Evolutionary conservation across 805 yeast species (phyloP).

Genomic region (Saturnispora diversa): DNA sequence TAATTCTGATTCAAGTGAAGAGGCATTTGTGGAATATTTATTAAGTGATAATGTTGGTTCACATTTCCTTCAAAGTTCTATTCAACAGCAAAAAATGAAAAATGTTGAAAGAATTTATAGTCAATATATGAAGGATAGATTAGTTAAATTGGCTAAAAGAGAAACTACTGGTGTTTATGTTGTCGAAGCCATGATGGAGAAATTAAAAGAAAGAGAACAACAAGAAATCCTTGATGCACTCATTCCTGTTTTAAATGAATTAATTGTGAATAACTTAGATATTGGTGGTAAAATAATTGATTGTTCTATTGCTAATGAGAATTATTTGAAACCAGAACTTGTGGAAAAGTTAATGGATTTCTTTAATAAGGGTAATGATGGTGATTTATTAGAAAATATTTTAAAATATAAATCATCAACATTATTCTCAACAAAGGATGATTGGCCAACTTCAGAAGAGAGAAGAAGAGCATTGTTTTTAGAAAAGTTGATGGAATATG

Average conservation of each 20-base stretch:
- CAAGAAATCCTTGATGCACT: slow-evolving; percentile 53
- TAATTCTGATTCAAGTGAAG: slow-evolving; percentile 51
- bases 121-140: slow-evolving; percentile 64
- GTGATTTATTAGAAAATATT: slow-evolving; percentile 58
- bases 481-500: slow-evolving; percentile 65
- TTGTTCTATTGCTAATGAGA: slow-evolving; percentile 49
- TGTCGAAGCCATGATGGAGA: slow-evolving; percentile 59
- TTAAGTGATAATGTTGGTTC: slow-evolving; percentile 88
- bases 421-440: slow-evolving; percentile 71
- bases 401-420: slow-evolving; percentile 62
- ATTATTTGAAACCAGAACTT: slow-evolving; percentile 54
- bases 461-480: slow-evolving; percentile 69
- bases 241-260: slow-evolving; percentile 55
- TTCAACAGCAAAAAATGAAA: slow-evolving; percentile 57
- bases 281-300: slow-evolving; percentile 60
- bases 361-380: slow-evolving; percentile 30
- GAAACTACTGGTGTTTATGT: slow-evolving; percentile 81
- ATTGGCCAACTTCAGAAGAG: slow-evolving; percentile 90
- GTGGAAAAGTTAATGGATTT: slow-evolving; percentile 41
- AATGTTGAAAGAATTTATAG: slow-evolving; percentile 63
- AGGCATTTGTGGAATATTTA: slow-evolving; percentile 74
- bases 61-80: slow-evolving; percentile 72
- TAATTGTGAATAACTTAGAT: slow-evolving; percentile 62
- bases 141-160: slow-evolving; percentile 66
- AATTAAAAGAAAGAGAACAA: slow-evolving; percentile 55